These are phyloP conservation scores for Cyclaneusma minus DNA, from an alignment of 2,329 filamentous ascomycete species.

Conservation along the genomic window DNA sequence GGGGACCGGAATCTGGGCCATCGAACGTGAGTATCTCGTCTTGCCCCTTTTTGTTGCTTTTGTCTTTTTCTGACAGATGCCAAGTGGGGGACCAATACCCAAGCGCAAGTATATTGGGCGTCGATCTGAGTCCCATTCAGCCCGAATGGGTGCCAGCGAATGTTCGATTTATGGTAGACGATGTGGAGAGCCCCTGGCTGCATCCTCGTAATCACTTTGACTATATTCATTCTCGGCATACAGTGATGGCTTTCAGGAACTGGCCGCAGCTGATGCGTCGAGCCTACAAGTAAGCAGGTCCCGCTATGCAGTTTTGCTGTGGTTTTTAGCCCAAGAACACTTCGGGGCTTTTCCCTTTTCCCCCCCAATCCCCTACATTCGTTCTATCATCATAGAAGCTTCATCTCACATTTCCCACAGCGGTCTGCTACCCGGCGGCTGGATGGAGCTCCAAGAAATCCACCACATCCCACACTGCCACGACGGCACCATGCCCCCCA, in stretches of 20 bases:
- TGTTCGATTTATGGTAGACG: slow-evolving; percentile 39
- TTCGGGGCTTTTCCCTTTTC: not conserved
- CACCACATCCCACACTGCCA: slow-evolving; percentile 31
- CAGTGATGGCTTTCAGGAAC: slow-evolving; percentile 38
- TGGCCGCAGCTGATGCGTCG: slow-evolving; percentile 34
- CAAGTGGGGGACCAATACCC: slow-evolving; percentile 9
- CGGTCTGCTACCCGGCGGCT: slow-evolving; percentile 36
- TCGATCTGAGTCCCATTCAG: slow-evolving; percentile 24
- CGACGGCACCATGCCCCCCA: slow-evolving; percentile 21
- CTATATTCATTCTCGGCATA: slow-evolving; percentile 43
- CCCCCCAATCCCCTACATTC: slow-evolving; percentile 1
- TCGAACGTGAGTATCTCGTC: slow-evolving; percentile 25
- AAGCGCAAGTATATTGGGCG: slow-evolving; percentile 14
- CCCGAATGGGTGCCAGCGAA: slow-evolving; percentile 35
- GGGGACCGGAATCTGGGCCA: slow-evolving; percentile 43
- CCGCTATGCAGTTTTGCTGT: not conserved
- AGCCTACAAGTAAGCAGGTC: slow-evolving; percentile 25
- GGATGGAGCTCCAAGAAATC: slow-evolving; percentile 39
- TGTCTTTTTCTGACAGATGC: too few relatives aligned
- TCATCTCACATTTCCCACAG: slow-evolving; percentile 17
- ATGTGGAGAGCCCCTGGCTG: slow-evolving; percentile 40
- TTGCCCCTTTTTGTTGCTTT: too few relatives aligned
- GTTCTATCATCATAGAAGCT: slow-evolving; percentile 1
- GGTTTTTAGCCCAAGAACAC: not conserved
- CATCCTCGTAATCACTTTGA: slow-evolving; percentile 39